Base-by-base conservation (phyloP, 768 basidiomycete species). In the Psilocybe tampanensis region DNA sequence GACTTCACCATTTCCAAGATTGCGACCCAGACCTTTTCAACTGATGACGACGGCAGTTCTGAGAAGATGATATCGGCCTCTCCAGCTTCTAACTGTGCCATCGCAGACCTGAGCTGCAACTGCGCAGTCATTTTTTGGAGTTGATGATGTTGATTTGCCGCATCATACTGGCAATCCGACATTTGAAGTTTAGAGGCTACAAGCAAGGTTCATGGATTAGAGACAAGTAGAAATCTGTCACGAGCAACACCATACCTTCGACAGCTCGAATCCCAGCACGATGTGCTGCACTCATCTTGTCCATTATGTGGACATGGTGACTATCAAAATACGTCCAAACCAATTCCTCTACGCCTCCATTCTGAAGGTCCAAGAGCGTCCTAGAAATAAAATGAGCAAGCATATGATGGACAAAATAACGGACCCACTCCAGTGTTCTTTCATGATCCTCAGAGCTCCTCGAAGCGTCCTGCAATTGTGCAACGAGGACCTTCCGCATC, bases 291-390 rank as follows among this genome's bases (percentile, higher is more conserved):
- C 80, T 84, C 83, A 95, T 89, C 53, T 82, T 84, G 22, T 86
- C 82, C 66, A 95, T 75, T 43, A 96, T 92, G 64, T 91, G 81
- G 41, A 83, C 81, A 67, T 98, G 94, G 61, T 98, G 95, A 55
- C 86, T 86, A 62, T 98, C 97, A 60, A 99, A 90, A 70, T 91
- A 98, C 4, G 89, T 84, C 96, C 96, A 99, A 29, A 94, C 83
- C 1, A 95, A 91, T 65, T 98, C 95, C 54, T 95, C 94, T 6
- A 24, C 47, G n/a, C 18, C 26, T 5, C 83, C 78, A 0, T 84
- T 78, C 59, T 90, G 90, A 49, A 98, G 74, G 58, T 99, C 95
- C 44, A 95, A 75, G 21, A 98, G 72, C 47, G 96, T 90, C 64
- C 96, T 98, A 62, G 12, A 44, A 33, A 42, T 5, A 17, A 12